phyloP scores from a whole-genome alignment of 768 basidiomycete species.

The Tylopilus rubrobrunneus region DNA sequence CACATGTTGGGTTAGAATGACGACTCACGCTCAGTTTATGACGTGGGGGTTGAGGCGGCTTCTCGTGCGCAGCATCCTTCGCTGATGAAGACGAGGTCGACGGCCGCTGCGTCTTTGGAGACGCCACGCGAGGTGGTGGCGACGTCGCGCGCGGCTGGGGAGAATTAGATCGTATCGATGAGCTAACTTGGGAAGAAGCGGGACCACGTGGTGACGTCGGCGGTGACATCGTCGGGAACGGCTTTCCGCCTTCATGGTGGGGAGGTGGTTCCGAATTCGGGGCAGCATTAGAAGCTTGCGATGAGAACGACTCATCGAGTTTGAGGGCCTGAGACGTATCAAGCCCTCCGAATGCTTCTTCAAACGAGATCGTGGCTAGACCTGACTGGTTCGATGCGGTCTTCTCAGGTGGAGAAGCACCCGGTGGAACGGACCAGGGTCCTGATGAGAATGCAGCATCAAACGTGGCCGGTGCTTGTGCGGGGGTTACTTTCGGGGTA shows the following conservation, averaged over 20 bases:
- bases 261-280: conserved; percentile 20
- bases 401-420: conserved; percentile 16
- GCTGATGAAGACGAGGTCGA: conserved; percentile 47
- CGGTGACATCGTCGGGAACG: conserved; percentile 39
- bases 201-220: conserved; percentile 38
- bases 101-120: conserved; percentile 53
- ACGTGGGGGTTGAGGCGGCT: conserved; percentile 49
- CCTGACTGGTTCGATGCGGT: conserved; percentile 6
- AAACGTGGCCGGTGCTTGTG: conserved; percentile 35
- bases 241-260: conserved; percentile 18
- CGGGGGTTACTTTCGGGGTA: conserved; percentile 12
- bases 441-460: conserved; percentile 45
- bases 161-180: conserved; percentile 33
- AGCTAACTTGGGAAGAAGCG: conserved; percentile 27
- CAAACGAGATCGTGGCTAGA: conserved; percentile 37
- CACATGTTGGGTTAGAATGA: not conserved
- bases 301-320: conserved; percentile 37
- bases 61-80: conserved; percentile 51
- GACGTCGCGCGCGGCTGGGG: conserved; percentile 43
- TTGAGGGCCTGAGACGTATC: conserved; percentile 37
- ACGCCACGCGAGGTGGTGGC: conserved; percentile 46
- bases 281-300: conserved; percentile 32
- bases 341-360: conserved; percentile 54
- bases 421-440: conserved; percentile 3
- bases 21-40: conserved; percentile 72